These are phyloP conservation scores for Cronartium ribicola DNA, from an alignment of 1,284 basidiomycete genomes.

Conservation along the genomic window DNA sequence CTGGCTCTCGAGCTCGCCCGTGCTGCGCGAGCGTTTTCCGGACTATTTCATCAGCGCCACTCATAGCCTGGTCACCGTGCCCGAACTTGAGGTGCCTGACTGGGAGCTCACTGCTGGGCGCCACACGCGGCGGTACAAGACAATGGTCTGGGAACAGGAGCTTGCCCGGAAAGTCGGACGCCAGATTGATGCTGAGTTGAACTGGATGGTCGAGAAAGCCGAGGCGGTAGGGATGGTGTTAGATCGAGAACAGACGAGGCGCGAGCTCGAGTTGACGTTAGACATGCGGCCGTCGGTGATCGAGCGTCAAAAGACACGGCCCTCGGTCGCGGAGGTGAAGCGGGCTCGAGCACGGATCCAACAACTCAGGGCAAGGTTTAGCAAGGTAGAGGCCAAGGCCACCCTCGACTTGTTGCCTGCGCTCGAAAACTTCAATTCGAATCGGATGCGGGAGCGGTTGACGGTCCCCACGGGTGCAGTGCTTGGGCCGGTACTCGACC, in stretches of 20 bases:
- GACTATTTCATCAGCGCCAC: slow-evolving; percentile 14
- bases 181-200: slow-evolving; percentile 16
- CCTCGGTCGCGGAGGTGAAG: slow-evolving; percentile 1
- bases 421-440: slow-evolving; percentile 34
- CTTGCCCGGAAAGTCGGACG: slow-evolving; percentile 11
- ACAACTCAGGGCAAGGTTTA: neutral
- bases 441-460: neutral
- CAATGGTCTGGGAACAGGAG: slow-evolving; percentile 26
- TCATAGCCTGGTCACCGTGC: neutral
- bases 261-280: neutral
- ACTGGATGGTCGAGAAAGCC: slow-evolving; percentile 18
- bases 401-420: slow-evolving; percentile 36
- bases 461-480: neutral
- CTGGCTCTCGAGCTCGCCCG: slow-evolving; percentile 27
- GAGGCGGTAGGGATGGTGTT: neutral
- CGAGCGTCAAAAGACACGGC: neutral
- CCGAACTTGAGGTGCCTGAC: slow-evolving; percentile 29
- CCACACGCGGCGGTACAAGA: slow-evolving; percentile 35
- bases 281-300: slow-evolving; percentile 17
- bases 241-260: neutral
- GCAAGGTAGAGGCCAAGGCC: neutral
- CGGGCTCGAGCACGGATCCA: slow-evolving; percentile 20
- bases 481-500: neutral
- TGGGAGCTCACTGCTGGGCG: slow-evolving; percentile 36
- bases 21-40: slow-evolving; percentile 9